A percentile compares a stretch with the other conserved stretches of the same genome.
Evolutionary conservation across 768 basidiomycete species (phyloP).

Genomic region (Lentinula edodes): DNA sequence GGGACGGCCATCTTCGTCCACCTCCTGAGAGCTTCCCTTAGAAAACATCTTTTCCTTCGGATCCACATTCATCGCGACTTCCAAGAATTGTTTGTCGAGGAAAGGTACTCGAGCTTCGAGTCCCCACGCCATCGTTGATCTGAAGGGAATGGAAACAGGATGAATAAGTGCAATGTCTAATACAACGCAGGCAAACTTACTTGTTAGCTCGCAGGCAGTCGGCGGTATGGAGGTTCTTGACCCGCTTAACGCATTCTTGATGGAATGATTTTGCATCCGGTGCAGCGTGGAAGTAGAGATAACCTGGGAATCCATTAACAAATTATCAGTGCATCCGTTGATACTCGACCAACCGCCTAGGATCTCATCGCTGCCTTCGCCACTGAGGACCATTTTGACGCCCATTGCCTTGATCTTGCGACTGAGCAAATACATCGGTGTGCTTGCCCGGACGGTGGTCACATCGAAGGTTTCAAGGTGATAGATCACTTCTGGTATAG

Average conservation of each 20-base stretch:
- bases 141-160: slow-evolving; percentile 18
- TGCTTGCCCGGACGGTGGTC: slow-evolving; percentile 95
- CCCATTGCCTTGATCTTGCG: slow-evolving; percentile 99
- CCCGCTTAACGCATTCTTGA: slow-evolving; percentile 89
- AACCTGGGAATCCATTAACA: slow-evolving; percentile 47
- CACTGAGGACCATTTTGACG: slow-evolving; percentile 98
- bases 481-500: slow-evolving; percentile 95
- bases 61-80: slow-evolving; percentile 88
- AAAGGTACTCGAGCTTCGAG: slow-evolving; percentile 98
- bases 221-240: slow-evolving; percentile 95
- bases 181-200: slow-evolving; percentile 33
- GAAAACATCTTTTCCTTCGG: slow-evolving; percentile 84
- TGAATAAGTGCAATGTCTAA: not conserved
- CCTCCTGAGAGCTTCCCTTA: slow-evolving; percentile 68
- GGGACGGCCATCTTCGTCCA: slow-evolving; percentile 82
- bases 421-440: slow-evolving; percentile 97
- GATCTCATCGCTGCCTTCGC: slow-evolving; percentile 97
- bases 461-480: slow-evolving; percentile 99
- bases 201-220: slow-evolving; percentile 99
- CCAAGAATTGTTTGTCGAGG: slow-evolving; percentile 94
- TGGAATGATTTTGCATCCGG: slow-evolving; percentile 87
- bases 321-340: not conserved
- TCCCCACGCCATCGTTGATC: slow-evolving; percentile 99
- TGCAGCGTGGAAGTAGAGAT: slow-evolving; percentile 99
- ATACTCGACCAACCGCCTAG: slow-evolving; percentile 66